Base-by-base conservation (phyloP, 2,329 filamentous ascomycete species). In the Aulographum hederae region DNA sequence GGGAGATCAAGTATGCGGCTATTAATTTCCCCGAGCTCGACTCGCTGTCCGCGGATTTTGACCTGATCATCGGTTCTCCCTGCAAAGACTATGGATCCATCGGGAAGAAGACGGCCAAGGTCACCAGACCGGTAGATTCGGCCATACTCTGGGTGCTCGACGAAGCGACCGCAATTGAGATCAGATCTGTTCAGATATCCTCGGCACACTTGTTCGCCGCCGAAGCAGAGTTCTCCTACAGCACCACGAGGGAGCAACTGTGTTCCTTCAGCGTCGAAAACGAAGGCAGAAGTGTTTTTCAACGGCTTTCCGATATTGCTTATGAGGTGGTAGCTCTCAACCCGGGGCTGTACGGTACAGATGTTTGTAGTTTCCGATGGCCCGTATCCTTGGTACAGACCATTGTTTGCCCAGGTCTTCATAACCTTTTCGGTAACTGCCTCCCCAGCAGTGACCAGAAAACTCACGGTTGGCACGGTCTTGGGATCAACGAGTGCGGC, bases 341-440 rank as follows among this genome's bases (percentile, higher is more conserved):
- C 72, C 25, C 65, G 60, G 5, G 61, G 51, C 37, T 73, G 74
- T 6, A 86, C 66, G 0, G 78, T 82, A 52, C 80, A 91, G 14
- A 92, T 84, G 40, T 92, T 91, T 1, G 81, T 91, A 0, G 78
- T 82, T 50, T 91, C 84, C 1, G 78, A 81, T 0, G 82, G 80
- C 0, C 81, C 81, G 39, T 92, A 92, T 54, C 69, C 82, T 57
- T 89, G 77, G 47, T 73, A 84, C 0, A 93, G 58, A 11, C 73
- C 65, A 25, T 57, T 61, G 0, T 62, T 62, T 17, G 63, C 64
- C 85, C 85, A 93, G 20, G 61, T 61, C 2, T 65, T 57, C 26
- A 75, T 69, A 0, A 92, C 78, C 20, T 69, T 67, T 21, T 72
- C 66, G 0, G 77, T 85, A 53, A 93, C 63, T 1, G 76, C 68